Evolutionary conservation across 305 asterid species (phyloP), one percentile per base, ranked within the genome.

Genomic region (Coffea humblotiana): DNA sequence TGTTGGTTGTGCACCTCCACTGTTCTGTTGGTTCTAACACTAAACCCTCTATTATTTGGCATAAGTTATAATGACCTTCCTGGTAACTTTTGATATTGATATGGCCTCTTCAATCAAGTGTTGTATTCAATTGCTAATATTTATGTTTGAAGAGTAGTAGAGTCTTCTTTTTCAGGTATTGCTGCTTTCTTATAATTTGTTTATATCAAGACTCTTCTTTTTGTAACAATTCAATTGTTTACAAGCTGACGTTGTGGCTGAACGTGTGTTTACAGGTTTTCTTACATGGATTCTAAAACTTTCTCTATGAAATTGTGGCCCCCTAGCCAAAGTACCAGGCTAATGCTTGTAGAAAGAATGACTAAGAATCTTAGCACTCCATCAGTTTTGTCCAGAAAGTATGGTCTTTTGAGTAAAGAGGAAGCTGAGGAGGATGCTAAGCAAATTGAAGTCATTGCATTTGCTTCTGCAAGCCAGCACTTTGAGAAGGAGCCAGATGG

Each of bases 371-470:
- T 95, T 43, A 82, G 80, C 58, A 91, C 96, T 63, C 99, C 98
- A 23, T 93, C 99, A 78, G 90, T 95, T 83, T 88, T 92, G 91
- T 91, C 99, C 27, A 84, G 97, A 83, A 95, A 89, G 88, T 92
- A 92, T 82, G 98, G 98, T 81, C 87, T 90, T 54, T 74, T 92
- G 89, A 89, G 90, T 82, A 88, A 87, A 74, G 88, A 88, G 72
- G 99, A 95, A 79, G 99, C 98, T 19, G 96, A 87, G 79, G 88
- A 83, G 84, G 92, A 92, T 81, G 94, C 99, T 79, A 93, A 91
- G 88, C 80, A 87, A 81, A 92, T 91, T 35, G 97, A 95, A 85
- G 85, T 83, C 77, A 78, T 88, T 3, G 92, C 97, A 58, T 93
- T 91, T 80, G 88, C 88, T 80, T 84, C 88, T 77, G 97, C 98